A percentile compares a stretch with the other conserved stretches of the same genome.
These are phyloP conservation scores for Crithidia fasciculata DNA, from an alignment of 208 protist species.

Conservation along the genomic window DNA sequence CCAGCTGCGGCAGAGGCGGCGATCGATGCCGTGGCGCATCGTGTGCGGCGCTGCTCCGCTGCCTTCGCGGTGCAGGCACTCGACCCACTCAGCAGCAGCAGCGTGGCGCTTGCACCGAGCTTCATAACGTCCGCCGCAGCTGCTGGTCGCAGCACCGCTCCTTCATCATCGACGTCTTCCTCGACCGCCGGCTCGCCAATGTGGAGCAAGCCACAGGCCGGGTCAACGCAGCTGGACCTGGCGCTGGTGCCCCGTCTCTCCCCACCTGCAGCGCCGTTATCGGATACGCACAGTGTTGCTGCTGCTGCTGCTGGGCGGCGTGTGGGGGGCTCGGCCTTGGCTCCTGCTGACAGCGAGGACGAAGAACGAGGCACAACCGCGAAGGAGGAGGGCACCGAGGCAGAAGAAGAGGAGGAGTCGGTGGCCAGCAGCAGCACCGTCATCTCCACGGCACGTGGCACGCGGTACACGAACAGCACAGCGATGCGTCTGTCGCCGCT, in stretches of 20 bases:
- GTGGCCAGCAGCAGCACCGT: too few species aligned
- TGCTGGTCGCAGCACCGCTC: neutral
- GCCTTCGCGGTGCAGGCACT: slow-evolving; percentile 28
- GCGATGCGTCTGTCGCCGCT: slow-evolving; percentile 1
- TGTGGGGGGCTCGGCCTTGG: too few species aligned
- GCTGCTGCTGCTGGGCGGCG: too few species aligned
- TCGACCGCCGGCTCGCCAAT: slow-evolving; percentile 20
- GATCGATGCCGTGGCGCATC: slow-evolving; percentile 52
- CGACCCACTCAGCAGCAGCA: slow-evolving; percentile 26
- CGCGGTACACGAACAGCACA: too few species aligned
- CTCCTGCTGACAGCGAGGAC: too few species aligned
- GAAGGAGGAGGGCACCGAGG: too few species aligned
- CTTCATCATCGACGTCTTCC: slow-evolving; percentile 2
- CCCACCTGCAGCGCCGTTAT: neutral
- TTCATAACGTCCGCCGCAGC: neutral
- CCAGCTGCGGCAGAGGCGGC: slow-evolving; percentile 33
- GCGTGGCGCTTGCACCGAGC: neutral
- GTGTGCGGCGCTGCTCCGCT: slow-evolving; percentile 25
- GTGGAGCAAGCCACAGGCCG: neutral
- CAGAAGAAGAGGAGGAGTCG: too few species aligned
- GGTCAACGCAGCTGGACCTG: neutral
- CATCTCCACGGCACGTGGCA: too few species aligned
- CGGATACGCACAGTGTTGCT: too few species aligned
- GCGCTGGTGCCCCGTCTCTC: slow-evolving; percentile 13
- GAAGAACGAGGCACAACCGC: too few species aligned